Evolutionary conservation across 208 protist genomes (phyloP), one percentile per base, ranked within the genome.

Genomic region (Wallacemonas sp.): DNA sequence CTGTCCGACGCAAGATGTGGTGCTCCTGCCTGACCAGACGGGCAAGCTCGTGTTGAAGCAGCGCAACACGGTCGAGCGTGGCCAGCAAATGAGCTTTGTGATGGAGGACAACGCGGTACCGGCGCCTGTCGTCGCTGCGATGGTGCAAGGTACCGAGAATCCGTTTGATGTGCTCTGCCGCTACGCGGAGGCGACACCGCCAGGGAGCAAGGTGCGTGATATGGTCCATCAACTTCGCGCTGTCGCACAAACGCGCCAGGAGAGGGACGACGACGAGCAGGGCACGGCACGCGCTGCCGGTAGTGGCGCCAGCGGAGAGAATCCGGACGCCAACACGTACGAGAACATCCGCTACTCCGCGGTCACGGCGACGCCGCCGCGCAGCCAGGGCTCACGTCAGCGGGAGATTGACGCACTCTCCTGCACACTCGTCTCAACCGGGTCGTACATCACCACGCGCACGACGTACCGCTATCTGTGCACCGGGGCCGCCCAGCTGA

Each of bases 31-130:
- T 29, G 56, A 46, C 12, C 39, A 71, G 32, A 41, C 54, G 33
- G 76, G 76, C 11, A 82, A 80, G 65, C 71, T 90, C 16, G 72
- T 78, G 19, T 65, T 92, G 32, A 94, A 94, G 68, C 67, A 85
- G 34, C 68, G 74, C 33, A 91, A 85, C 63, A 87, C 54, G 14
- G 79, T 94, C 2, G 74, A 87, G 48, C n/a, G 68, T 4, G 88
- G 88, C 0, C 65, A 85, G n/a, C 88, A 94, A 62, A 65, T 90
- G 69, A 84, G 55, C 56, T 86, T 83, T 49, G 60, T 80, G 11
- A 26, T 74, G 4, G 74, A 91, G 62, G 74, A 83, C 27, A 61
- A 70, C 12, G 48, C 81, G 19, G 65, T 94, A 33, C 80, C 74
- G 16, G 19, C 74, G 5, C 64, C 67, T 2, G 70, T 91, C 14